Base-by-base conservation (phyloP, 345 rosid species). In the Populus nigra region DNA sequence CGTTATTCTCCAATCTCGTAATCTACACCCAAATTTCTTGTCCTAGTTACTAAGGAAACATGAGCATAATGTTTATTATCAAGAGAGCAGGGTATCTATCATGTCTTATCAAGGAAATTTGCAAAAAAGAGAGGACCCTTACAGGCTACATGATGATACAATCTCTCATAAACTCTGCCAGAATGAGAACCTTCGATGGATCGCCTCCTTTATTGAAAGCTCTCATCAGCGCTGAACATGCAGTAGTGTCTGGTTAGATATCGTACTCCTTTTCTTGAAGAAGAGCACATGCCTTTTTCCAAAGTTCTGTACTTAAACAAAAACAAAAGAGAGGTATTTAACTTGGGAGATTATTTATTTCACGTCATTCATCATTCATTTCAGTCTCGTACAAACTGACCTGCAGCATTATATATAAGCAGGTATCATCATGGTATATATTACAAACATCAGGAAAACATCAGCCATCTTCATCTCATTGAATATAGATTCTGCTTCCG, bases 61-160 rank as follows among this genome's bases (percentile, higher is more conserved):
- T 25, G 50, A 67, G 35, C 33, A 9, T n/a, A 23, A 47, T 47
- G 43, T 5, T 59, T 3, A n/a, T 49, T 31, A 78, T 53, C 31
- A 80, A 65, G 71, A 65, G 41, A 23, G 35, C 39, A 63, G 45
- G 29, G 78, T 38, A 72, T 73, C 53, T 72, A 79, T 62, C 36
- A 72, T 49, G 35, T 33, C 33, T 31, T 8, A 23, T 10, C n/a
- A 18, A 47, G 43, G 47, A 12, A 35, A 33, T 50, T 50, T 50
- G 27, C 62, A 22, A 7, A 22, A 55, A 7, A 29, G 5, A 65
- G 36, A 2, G 29, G 49, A 22, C 66, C 79, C 94, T 89, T 87
- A 91, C 99, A 86, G 82, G 90, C 92, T 91, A 83, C 98, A 93
- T 65, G 97, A 97, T 43, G 97, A 93, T 31, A 87, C 84, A 66